Evolutionary conservation across 306 rosid genomes (phyloP).

Genomic region (Casuarina equisetifolia): DNA sequence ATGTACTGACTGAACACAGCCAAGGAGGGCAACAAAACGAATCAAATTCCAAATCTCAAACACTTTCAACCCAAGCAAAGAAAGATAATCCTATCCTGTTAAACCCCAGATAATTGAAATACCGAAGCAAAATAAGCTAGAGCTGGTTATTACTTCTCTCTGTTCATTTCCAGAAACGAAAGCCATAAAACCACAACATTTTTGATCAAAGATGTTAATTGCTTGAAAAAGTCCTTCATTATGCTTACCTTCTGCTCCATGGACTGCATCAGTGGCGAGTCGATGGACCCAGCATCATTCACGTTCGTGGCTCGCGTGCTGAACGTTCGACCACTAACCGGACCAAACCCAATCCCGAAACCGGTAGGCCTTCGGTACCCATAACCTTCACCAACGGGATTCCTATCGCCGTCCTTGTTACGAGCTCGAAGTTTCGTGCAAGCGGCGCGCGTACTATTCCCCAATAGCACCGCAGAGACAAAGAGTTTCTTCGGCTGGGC

Average conservation of each 20-base stretch:
- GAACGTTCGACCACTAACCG: constrained; percentile 31
- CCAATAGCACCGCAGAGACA: not conserved
- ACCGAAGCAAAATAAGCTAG: not conserved
- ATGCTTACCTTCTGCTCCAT: constrained; percentile 64
- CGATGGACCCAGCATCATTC: constrained; percentile 64
- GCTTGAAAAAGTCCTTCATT: too few species aligned
- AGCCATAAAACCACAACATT: not conserved
- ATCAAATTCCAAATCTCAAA: not conserved
- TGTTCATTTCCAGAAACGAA: not conserved
- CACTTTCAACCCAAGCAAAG: not conserved
- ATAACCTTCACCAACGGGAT: not conserved
- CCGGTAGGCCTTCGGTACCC: not conserved
- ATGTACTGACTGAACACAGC: not conserved
- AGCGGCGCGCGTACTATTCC: not conserved
- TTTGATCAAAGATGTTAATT: too few species aligned
- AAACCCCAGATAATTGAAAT: not conserved
- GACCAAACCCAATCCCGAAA: constrained; percentile 21
- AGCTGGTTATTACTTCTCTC: not conserved
- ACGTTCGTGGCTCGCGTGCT: constrained; percentile 52
- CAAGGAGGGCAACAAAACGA: not conserved
- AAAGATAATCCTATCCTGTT: not conserved
- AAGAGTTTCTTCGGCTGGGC: constrained; percentile 4
- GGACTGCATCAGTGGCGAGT: constrained; percentile 67
- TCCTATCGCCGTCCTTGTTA: not conserved
- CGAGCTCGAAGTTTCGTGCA: not conserved